Conservation (phyloP, 169 alveolate genomes). For the Babesia gibsoni region DNA sequence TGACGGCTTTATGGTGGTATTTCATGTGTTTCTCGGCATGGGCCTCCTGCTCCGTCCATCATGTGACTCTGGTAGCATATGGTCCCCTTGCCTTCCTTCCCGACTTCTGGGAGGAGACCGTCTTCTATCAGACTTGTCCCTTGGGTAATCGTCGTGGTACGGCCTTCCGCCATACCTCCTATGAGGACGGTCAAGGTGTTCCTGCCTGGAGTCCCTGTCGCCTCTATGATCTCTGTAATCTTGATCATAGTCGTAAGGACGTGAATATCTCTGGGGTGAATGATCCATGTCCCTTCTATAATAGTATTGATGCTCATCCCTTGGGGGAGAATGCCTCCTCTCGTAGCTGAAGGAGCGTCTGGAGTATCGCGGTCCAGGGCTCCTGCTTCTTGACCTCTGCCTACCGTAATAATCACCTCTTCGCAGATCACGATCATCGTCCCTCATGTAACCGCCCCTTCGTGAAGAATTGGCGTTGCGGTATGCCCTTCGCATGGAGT, state of each 20-base stretch:
- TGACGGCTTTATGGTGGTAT: too few relatives aligned
- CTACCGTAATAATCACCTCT: conserved; percentile 14
- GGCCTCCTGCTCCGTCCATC: conserved; percentile 8
- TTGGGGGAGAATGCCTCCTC: conserved; percentile 8
- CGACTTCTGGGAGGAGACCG: conserved; percentile 10
- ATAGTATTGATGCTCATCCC: conserved; percentile 14
- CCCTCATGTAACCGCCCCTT: not conserved
- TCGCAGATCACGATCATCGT: not conserved
- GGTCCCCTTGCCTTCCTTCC: not conserved
- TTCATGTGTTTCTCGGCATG: not conserved
- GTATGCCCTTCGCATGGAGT: conserved; percentile 77
- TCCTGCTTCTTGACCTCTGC: conserved; percentile 42
- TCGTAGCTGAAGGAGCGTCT: conserved; percentile 40
- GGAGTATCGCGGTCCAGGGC: conserved; percentile 38
- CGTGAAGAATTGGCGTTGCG: not conserved
- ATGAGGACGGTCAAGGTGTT: not conserved
- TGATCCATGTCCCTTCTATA: conserved; percentile 3
- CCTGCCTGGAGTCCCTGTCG: conserved; percentile 27
- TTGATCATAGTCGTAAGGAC: conserved; percentile 8
- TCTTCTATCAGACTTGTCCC: not conserved
- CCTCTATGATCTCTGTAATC: conserved; percentile 35
- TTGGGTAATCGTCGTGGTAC: not conserved
- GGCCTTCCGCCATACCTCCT: conserved; percentile 8
- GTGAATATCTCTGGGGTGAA: conserved; percentile 16
- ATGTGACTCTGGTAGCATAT: not conserved